phyloP scores from a whole-genome alignment of 805 yeast genomes.

The Saccharomycopsis olivae region DNA sequence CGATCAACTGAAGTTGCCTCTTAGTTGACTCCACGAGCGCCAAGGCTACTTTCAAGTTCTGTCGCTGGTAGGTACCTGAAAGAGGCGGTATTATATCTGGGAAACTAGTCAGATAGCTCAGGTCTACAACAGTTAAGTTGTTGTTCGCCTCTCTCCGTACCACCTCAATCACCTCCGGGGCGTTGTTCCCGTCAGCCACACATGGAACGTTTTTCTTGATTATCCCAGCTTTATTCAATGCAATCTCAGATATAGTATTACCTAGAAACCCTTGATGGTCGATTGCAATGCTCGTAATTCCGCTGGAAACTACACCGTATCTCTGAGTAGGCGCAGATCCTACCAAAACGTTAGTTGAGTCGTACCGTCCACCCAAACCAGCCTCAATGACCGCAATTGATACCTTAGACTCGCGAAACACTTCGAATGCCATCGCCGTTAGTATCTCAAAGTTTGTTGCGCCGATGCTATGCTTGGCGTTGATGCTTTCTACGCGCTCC shows the following conservation, averaged over 20 bases:
- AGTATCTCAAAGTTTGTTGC: constrained; percentile 85
- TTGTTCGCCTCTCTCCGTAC: constrained; percentile 24
- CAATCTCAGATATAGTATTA: constrained; percentile 49
- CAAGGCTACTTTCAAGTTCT: constrained; percentile 61
- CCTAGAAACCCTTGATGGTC: constrained; percentile 84
- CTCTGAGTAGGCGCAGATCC: background rate
- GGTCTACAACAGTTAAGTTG: background rate
- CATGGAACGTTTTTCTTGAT: constrained; percentile 50
- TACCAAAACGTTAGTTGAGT: constrained; percentile 73
- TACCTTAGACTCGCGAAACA: constrained; percentile 50
- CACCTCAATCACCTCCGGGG: constrained; percentile 35
- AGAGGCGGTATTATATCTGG: background rate
- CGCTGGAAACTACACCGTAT: constrained; percentile 47
- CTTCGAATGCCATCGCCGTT: constrained; percentile 76
- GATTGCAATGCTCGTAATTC: constrained; percentile 73
- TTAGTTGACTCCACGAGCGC: constrained; percentile 28
- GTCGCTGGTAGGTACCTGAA: constrained; percentile 58
- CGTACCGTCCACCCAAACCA: constrained; percentile 84
- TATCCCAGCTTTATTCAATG: constrained; percentile 80
- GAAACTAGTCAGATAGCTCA: background rate
- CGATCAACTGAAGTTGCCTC: too few relatives aligned
- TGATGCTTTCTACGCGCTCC: constrained; percentile 30
- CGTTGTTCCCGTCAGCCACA: constrained; percentile 66
- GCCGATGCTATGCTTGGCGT: constrained; percentile 34
- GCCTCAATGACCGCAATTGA: constrained; percentile 84